These are phyloP conservation scores for Trichosporon faecale DNA, from an alignment of 1,284 basidiomycete species.

Conservation along the genomic window DNA sequence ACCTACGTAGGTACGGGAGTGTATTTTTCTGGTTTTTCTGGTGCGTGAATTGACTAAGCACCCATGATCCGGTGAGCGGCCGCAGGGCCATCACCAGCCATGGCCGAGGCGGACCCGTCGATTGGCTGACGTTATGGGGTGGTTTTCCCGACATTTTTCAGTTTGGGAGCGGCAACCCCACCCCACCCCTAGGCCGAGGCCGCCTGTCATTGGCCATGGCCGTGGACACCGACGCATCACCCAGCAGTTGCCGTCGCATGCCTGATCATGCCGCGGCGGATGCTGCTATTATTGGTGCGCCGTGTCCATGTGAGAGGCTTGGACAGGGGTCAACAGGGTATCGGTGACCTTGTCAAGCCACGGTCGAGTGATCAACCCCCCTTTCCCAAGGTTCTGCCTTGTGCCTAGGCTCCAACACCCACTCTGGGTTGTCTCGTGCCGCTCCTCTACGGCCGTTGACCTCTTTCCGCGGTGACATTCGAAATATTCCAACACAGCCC, in stretches of 20 bases:
- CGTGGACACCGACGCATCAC: not conserved
- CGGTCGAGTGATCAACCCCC: not conserved
- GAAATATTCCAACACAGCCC: not conserved
- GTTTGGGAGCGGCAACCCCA: not conserved
- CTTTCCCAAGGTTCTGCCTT: not conserved
- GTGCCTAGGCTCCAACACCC: not conserved
- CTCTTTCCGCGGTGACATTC: not conserved
- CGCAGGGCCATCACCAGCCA: not conserved
- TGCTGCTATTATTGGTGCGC: not conserved
- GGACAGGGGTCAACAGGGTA: not conserved
- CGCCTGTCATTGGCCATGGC: not conserved
- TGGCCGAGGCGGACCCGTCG: not conserved
- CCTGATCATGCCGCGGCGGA: conserved; percentile 1
- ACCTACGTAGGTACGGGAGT: not conserved
- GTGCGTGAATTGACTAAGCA: not conserved
- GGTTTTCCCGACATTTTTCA: conserved; percentile 1
- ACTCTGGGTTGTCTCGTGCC: not conserved
- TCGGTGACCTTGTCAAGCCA: not conserved
- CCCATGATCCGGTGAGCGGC: not conserved
- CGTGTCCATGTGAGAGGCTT: not conserved
- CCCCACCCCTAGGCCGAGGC: not conserved
- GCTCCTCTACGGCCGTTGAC: not conserved
- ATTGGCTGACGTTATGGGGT: not conserved
- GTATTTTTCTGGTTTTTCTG: not conserved
- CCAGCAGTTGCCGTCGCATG: not conserved